phyloP scores from a whole-genome alignment of 1,139 yeast species.

The Debaryomyces robertsiae region DNA sequence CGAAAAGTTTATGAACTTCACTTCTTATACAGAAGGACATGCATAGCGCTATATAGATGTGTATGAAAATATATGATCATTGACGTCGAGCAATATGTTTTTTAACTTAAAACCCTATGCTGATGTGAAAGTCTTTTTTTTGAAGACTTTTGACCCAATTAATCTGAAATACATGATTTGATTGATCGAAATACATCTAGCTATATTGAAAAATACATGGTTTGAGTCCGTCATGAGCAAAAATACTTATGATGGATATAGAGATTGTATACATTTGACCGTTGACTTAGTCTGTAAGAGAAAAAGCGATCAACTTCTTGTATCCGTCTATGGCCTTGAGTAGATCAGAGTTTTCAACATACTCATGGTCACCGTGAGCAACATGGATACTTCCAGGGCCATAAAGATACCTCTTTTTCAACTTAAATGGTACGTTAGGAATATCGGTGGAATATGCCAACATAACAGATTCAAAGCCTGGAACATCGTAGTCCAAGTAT shows the following conservation, averaged over 20 bases:
- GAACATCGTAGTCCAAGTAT: conserved; percentile 57
- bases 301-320: conserved; percentile 43
- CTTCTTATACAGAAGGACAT: no score
- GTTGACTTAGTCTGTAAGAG: conserved; percentile 15
- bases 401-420: conserved; percentile 51
- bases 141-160: conserved; percentile 8
- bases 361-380: conserved; percentile 68
- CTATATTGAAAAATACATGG: conserved; percentile 47
- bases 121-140: conserved; percentile 14
- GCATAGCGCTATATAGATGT: conserved; percentile 4
- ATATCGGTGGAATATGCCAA: conserved; percentile 69
- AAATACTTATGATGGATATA: conserved; percentile 52
- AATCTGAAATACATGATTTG: conserved; percentile 16
- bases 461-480: conserved; percentile 60
- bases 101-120: conserved; percentile 12
- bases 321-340: conserved; percentile 58
- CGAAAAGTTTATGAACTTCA: not conserved
- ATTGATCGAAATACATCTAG: conserved; percentile 26
- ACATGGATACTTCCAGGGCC: conserved; percentile 72
- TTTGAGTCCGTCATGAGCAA: conserved; percentile 53
- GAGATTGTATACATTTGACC: conserved; percentile 50
- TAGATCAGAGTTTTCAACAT: conserved; percentile 53
- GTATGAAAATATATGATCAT: conserved; percentile 3
- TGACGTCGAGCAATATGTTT: not conserved
- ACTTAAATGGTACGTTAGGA: conserved; percentile 49